These are phyloP conservation scores for Calonectria honghensis DNA, from an alignment of 2,329 filamentous ascomycete genomes.

Conservation along the genomic window DNA sequence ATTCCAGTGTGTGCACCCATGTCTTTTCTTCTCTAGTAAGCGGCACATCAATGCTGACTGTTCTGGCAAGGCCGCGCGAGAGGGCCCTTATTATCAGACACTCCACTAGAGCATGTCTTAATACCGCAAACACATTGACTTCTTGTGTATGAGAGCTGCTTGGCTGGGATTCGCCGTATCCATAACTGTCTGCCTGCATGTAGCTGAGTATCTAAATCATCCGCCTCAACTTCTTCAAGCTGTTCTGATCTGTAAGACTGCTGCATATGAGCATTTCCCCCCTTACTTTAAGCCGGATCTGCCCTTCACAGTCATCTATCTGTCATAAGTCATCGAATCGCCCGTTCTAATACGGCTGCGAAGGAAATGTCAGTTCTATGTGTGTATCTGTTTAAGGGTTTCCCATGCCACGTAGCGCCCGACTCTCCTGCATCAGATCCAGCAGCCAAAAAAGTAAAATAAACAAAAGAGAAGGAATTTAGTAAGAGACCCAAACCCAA, in stretches of 20 bases:
- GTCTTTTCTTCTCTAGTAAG: constrained; percentile 23
- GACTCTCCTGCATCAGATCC: constrained; percentile 43
- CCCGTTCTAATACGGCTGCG: constrained; percentile 48
- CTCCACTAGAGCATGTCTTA: not conserved
- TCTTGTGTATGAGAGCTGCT: constrained; percentile 2
- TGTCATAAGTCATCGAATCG: constrained; percentile 51
- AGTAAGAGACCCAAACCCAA: constrained; percentile 34
- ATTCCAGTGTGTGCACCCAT: constrained; percentile 42
- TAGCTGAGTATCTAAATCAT: not conserved
- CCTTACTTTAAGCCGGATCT: not conserved
- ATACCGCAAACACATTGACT: not conserved
- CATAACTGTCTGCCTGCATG: not conserved
- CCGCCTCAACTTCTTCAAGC: not conserved
- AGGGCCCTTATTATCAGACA: not conserved
- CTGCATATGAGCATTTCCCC: not conserved
- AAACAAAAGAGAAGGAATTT: constrained; percentile 35
- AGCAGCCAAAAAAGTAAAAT: constrained; percentile 37
- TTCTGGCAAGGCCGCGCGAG: not conserved
- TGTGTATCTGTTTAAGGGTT: constrained; percentile 40
- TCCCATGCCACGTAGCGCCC: constrained; percentile 47
- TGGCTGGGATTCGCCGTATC: not conserved
- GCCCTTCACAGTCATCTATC: constrained; percentile 32
- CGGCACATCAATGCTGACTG: not conserved
- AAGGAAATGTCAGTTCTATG: constrained; percentile 51
- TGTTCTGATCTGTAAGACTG: not conserved